phyloP scores from a whole-genome alignment of 2,329 filamentous ascomycete species.

The Fusarium lyarnte region DNA sequence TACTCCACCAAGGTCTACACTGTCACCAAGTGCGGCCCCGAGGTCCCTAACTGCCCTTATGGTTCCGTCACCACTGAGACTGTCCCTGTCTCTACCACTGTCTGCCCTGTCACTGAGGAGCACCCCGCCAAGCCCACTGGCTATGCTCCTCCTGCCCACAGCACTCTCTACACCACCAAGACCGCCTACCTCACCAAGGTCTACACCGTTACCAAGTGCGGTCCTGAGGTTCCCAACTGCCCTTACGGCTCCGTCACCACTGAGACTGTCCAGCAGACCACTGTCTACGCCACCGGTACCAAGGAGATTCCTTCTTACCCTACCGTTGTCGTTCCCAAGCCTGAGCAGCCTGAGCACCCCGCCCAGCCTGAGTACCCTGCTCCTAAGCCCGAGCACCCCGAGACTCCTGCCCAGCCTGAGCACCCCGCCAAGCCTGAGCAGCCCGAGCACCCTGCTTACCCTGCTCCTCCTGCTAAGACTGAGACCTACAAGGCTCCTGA shows the following conservation, averaged over 20 bases:
- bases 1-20: conserved; percentile 48
- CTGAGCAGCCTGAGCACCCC: conserved; percentile 7
- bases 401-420: conserved; percentile 7
- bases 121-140: conserved; percentile 25
- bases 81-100: conserved; percentile 1
- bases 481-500: conserved; percentile 18
- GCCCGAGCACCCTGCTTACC: conserved; percentile 8
- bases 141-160: conserved; percentile 26
- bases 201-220: conserved; percentile 48
- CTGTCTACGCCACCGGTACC: conserved; percentile 23
- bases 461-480: conserved; percentile 20
- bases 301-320: conserved; percentile 33
- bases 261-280: conserved; percentile 19
- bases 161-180: conserved; percentile 46
- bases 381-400: conserved; percentile 12
- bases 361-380: conserved; percentile 14
- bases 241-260: conserved; percentile 46
- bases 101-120: conserved; percentile 21
- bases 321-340: conserved; percentile 27
- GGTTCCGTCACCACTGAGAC: conserved; percentile 43
- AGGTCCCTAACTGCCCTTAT: conserved; percentile 43
- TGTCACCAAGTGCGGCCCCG: conserved; percentile 45
- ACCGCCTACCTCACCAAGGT: conserved; percentile 46
- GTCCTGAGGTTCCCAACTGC: conserved; percentile 45
- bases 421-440: conserved; percentile 15